Percentiles rank a stretch among this genome's conserved stretches.
phyloP scores from a whole-genome alignment of 2,329 filamentous ascomycete species.

The Xylaria multiplex region DNA sequence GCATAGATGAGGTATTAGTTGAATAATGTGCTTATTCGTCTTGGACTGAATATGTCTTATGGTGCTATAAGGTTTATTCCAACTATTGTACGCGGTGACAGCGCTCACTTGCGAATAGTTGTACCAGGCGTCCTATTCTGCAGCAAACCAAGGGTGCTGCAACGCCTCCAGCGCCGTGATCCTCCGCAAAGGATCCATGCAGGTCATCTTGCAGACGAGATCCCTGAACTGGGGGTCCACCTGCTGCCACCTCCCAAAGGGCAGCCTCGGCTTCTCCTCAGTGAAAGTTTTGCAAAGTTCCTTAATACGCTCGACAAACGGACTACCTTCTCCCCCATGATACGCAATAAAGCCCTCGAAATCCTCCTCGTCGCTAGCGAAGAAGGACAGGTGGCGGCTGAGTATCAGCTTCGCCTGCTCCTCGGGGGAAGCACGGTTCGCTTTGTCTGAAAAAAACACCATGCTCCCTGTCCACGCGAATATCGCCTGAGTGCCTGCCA shows the following conservation, averaged over 20 bases:
- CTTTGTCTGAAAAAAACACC: conserved; percentile 29
- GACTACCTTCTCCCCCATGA: conserved; percentile 26
- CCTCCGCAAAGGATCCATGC: conserved; percentile 20
- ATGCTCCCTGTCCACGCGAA: conserved; percentile 28
- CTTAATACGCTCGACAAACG: conserved; percentile 27
- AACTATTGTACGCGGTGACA: conserved; percentile 24
- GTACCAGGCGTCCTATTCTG: conserved; percentile 20
- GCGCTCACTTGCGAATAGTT: conserved; percentile 19
- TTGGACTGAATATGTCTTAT: conserved; percentile 21
- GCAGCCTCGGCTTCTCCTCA: conserved; percentile 28
- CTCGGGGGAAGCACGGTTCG: conserved; percentile 30
- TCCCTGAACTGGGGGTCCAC: conserved; percentile 30
- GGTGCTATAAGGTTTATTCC: conserved; percentile 21
- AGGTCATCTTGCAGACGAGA: conserved; percentile 30
- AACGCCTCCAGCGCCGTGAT: conserved; percentile 28
- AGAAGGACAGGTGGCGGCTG: conserved; percentile 28
- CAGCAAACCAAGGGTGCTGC: conserved; percentile 29
- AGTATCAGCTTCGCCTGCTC: conserved; percentile 30
- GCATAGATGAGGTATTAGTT: conserved; percentile 16
- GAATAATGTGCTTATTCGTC: conserved; percentile 24
- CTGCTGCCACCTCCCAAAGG: conserved; percentile 27
- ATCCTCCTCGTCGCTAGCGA: conserved; percentile 27
- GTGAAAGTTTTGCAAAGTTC: conserved; percentile 24
- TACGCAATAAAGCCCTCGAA: conserved; percentile 30
- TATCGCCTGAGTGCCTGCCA: conserved; percentile 27